Evolutionary conservation across 1,284 basidiomycete species (phyloP).

Genomic region (Ceratobasidium papillatum): DNA sequence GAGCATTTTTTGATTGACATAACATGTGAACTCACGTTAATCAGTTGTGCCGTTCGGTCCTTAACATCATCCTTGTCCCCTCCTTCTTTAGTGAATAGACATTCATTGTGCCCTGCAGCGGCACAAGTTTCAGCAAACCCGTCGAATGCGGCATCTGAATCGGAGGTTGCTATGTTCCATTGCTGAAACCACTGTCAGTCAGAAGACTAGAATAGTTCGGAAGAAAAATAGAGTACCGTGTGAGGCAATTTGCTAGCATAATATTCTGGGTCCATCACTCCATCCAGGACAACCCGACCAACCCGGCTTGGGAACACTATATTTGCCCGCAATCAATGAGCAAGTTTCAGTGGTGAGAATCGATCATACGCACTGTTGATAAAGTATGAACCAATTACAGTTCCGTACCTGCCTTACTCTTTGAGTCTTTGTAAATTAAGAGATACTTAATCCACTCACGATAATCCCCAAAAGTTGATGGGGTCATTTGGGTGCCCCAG

Average conservation of each 20-base stretch:
- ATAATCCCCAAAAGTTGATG: conserved; percentile 41
- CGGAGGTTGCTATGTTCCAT: neutral
- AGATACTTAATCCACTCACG: neutral
- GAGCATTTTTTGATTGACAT: too few species aligned
- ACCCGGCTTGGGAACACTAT: conserved; percentile 14
- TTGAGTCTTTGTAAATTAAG: too few species aligned
- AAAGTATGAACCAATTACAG: conserved; percentile 2
- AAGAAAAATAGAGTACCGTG: neutral
- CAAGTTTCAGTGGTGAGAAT: too few species aligned
- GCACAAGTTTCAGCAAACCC: neutral
- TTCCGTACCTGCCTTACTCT: neutral
- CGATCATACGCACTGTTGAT: neutral
- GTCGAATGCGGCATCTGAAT: neutral
- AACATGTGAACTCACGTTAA: too few species aligned
- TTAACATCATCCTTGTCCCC: too few species aligned
- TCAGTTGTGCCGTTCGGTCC: too few species aligned
- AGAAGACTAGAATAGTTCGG: neutral
- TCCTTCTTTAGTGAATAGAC: neutral
- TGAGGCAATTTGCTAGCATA: neutral
- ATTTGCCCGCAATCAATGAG: neutral
- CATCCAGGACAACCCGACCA: conserved; percentile 5
- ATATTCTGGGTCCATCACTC: neutral
- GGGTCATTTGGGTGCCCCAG: neutral
- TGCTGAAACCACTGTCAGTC: neutral
- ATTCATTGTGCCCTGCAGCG: neutral